Evolutionary conservation across 1,139 yeast genomes (phyloP), one percentile per base, ranked within the genome.

Genomic region (Candida sanyaensis): DNA sequence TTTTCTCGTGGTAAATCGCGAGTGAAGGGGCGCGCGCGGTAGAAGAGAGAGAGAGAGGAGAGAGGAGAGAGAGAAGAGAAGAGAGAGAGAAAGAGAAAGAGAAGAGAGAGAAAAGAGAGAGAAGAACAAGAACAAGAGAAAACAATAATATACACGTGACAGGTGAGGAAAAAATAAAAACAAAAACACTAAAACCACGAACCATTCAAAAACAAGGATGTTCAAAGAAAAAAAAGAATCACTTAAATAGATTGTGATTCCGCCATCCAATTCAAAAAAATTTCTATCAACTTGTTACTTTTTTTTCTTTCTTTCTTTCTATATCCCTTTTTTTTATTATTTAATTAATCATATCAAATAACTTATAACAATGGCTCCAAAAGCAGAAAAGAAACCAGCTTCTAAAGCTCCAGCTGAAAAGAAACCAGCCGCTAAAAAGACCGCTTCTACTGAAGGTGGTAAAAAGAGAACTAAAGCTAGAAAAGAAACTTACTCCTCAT

Each of bases 401-500:
- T 91, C 97, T 65, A 92, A 92, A 82, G 96, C 97, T 65, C 96
- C 96, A 73, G 96, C 96, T 78, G 96, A 88, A 77, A 91, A 92
- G 87, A 91, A 90, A 81, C 90, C 91, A 73, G 86, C 84, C 65
- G 96, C 96, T 71, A 93, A 92, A 86, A 93, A 92, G 83, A 91
- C 97, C 67, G 81, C 92, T 61, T 69, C 83, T 55, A 71, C 88
- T 56, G 83, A 88, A 54, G 95, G 85, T 64, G 77, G 85, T 72
- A 92, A 91, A 86, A 92, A 89, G 91, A 91, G 96, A 83, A 73
- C 91, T 64, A 93, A 92, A 88, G 80, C 95, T 66, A 90, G 99
- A 86, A 92, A 91, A 88, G 98, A 93, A 80, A 91, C 99, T 57
- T 93, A 92, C 84, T 91, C 97, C 60, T 91, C 98, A 57, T 93